These are phyloP conservation scores for Quercus ilex DNA, from an alignment of 306 rosid genomes.

Conservation along the genomic window DNA sequence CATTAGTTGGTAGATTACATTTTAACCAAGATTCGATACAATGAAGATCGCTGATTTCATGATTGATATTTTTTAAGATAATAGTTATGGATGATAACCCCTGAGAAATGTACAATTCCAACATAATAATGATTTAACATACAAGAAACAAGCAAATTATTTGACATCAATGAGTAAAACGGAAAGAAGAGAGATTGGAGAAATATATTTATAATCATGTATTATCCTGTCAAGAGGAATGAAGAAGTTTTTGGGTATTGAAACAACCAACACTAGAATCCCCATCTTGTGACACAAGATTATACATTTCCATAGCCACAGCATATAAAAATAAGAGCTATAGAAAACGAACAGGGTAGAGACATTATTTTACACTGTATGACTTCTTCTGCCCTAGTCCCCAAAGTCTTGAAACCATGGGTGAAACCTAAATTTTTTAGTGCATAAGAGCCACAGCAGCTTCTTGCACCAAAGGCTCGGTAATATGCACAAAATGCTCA, in stretches of 20 bases:
- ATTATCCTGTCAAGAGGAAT: background rate
- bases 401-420: background rate
- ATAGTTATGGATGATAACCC: too few species aligned
- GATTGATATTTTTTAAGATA: too few species aligned
- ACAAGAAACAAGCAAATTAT: too few species aligned
- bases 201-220: too few species aligned
- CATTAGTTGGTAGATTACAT: too few species aligned
- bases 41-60: too few species aligned
- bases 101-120: too few species aligned
- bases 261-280: background rate
- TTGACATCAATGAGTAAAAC: background rate
- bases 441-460: conserved; percentile 68
- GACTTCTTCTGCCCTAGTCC: conserved; percentile 25
- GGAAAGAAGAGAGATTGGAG: background rate
- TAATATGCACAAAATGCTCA: conserved; percentile 73
- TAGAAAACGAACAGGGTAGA: background rate
- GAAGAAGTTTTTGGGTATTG: background rate
- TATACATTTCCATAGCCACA: conserved; percentile 26
- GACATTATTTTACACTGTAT: background rate
- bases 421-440: conserved; percentile 16
- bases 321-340: background rate
- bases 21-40: too few species aligned
- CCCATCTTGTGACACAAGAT: conserved; percentile 10
- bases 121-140: too few species aligned
- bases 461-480: conserved; percentile 73